Evolutionary conservation across 441 rosid genomes (phyloP).

Genomic region (Flueggea neowawraea): DNA sequence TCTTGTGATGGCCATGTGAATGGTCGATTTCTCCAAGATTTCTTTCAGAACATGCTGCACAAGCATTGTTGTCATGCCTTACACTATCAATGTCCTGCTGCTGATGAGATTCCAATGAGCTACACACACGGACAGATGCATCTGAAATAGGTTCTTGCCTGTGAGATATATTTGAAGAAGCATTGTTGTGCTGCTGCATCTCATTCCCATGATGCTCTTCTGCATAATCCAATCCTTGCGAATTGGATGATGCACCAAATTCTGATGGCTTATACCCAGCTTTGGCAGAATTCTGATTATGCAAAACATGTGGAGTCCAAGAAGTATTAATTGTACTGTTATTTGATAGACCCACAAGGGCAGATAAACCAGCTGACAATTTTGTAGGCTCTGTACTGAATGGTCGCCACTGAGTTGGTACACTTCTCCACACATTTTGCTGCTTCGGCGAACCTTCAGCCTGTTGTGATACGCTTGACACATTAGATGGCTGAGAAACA

Average conservation of each 20-base stretch:
- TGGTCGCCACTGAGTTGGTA: constrained; percentile 34
- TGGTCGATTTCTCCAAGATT: too few relatives aligned
- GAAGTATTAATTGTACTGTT: constrained; percentile 29
- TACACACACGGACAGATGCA: too few relatives aligned
- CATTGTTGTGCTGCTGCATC: too few relatives aligned
- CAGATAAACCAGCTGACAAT: constrained; percentile 20
- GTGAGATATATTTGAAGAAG: too few relatives aligned
- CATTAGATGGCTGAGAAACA: constrained; percentile 32
- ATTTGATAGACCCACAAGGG: constrained; percentile 21
- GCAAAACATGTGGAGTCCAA: constrained; percentile 36
- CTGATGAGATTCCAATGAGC: too few relatives aligned
- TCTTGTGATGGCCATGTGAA: too few relatives aligned
- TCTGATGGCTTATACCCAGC: constrained; percentile 33
- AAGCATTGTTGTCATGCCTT: too few relatives aligned
- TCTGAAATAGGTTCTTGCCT: too few relatives aligned
- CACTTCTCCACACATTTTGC: constrained; percentile 34
- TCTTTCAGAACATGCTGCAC: too few relatives aligned
- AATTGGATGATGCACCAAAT: constrained; percentile 19
- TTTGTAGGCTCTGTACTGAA: constrained; percentile 35
- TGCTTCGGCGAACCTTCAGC: constrained; percentile 31
- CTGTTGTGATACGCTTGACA: constrained; percentile 36
- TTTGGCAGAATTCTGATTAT: constrained; percentile 31
- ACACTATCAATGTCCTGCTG: too few relatives aligned
- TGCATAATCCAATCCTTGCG: not conserved
- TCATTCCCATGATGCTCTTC: too few relatives aligned